Evolutionary conservation across 495 filamentous ascomycete species (phyloP), one percentile per base, ranked within the genome.

Genomic region (Penicillium flavigenum): DNA sequence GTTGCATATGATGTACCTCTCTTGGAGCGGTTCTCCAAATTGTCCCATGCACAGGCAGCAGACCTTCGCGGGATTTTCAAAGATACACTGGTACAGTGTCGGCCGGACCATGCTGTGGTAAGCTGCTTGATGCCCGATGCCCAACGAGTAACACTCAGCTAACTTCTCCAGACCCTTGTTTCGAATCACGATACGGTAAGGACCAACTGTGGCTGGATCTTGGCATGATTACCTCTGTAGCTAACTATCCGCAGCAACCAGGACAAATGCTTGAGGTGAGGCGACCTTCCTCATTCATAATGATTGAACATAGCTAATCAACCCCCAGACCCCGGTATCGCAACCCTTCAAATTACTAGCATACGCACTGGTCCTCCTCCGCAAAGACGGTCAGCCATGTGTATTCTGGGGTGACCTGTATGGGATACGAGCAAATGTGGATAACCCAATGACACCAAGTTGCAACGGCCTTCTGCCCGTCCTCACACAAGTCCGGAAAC

Each of bases 351-450:
- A 85, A 59, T 77, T 82, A 2, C 68, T 85, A 11, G 81, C 82
- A 29, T 84, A 87, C 58, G 70, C 82, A 8, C 71, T 86, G 36
- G 90, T 89, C 54, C 82, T 91, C 16, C 81, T 90, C 19, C 84
- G 86, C 22, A 65, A 76, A 38, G 68, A 76, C 12, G 87, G 88
- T 34, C 86, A 86, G 55, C 88, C 88, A 0, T 90, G 86, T 59
- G 61, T 89, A 49, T 92, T 88, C 66, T 91, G 86, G 64, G 88
- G 88, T 31, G 88, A 92, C 60, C 60, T 91, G 10, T 91, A 89
- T 65, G 87, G 88, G n/a, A 84, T 87, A 57, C 69, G 77, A 57
- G 80, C 72, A 11, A 68, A 64, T 47, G 61, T 59, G 36, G 69
- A 79, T 27, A 67, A 77, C 22, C 72, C 81, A 3, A 79, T 80